phyloP scores from a whole-genome alignment of 768 basidiomycete species.

The Suillus alpinus region DNA sequence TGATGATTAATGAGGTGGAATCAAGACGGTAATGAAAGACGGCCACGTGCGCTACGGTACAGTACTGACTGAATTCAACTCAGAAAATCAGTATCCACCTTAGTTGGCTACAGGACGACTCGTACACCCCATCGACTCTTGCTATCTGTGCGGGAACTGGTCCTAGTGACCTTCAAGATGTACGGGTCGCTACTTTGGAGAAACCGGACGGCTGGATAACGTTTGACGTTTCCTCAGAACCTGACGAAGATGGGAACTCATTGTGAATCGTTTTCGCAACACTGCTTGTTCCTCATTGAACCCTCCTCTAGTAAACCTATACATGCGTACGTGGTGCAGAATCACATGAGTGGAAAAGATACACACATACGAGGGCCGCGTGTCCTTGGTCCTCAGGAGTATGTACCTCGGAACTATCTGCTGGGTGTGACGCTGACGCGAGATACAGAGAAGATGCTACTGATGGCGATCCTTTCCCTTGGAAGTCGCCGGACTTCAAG shows the following conservation, averaged over 20 bases:
- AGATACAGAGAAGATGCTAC: slow-evolving; percentile 38
- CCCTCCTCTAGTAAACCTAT: slow-evolving; percentile 66
- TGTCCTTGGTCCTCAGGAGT: slow-evolving; percentile 87
- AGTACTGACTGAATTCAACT: neutral
- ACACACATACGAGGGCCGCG: slow-evolving; percentile 92
- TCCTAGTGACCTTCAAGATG: slow-evolving; percentile 88
- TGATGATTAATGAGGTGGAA: neutral
- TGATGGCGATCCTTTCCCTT: slow-evolving; percentile 74
- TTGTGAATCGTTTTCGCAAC: slow-evolving; percentile 49
- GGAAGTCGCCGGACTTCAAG: slow-evolving; percentile 59
- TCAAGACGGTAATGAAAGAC: slow-evolving; percentile 80
- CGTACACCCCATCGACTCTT: slow-evolving; percentile 92
- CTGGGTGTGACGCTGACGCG: slow-evolving; percentile 5
- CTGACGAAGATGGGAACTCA: slow-evolving; percentile 75
- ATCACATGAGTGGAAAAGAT: slow-evolving; percentile 98
- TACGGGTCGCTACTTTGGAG: slow-evolving; percentile 77
- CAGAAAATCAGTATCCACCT: slow-evolving; percentile 88
- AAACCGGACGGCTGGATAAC: slow-evolving; percentile 96
- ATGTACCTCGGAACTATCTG: slow-evolving; percentile 18
- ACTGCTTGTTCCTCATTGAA: neutral
- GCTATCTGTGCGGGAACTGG: slow-evolving; percentile 91
- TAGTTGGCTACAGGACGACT: slow-evolving; percentile 84
- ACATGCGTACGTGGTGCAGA: slow-evolving; percentile 84
- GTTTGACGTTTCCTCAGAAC: slow-evolving; percentile 79
- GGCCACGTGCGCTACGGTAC: too few species aligned